Evolutionary conservation across 2,329 filamentous ascomycete genomes (phyloP), one percentile per base, ranked within the genome.

Genomic region (Exophiala lecanii-corni): DNA sequence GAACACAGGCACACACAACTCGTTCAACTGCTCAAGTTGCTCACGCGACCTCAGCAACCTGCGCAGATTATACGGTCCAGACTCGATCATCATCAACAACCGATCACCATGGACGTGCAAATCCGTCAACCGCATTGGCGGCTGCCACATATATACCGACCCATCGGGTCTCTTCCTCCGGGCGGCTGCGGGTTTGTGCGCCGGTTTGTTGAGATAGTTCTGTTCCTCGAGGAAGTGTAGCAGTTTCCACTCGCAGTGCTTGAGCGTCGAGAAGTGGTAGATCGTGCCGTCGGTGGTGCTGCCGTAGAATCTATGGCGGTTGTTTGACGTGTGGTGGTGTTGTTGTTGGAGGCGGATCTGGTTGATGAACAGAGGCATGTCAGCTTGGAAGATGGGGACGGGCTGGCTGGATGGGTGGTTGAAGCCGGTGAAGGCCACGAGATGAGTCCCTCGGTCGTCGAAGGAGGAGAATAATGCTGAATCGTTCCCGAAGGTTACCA

Each of bases 201-300:
- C 32, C 39, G 41, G 44, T 18, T 31, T 39, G 30, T 72, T 74
- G 18, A 64, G 61, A 35, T 73, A 61, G 19, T 78, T 79, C 36
- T 94, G 60, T 45, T 84, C 82, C 57, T 94, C 82, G 1, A 96
- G 59, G 50, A 91, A 79, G 44, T 75, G 74, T 4, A 97, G 70
- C 3, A 94, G 69, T 5, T 74, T 72, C 78, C 83, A 85, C 5
- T 82, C 74, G 2, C 75, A 63, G 13, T 74, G 57, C 7, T 73
- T 68, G 1, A 97, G 65, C 10, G 89, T 65, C 1, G 76, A 76
- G 55, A 96, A 83, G 43, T 84, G 77, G 49, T 78, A 78, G 17
- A 89, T 57, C 0, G 81, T 79, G 1, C 86, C 86, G 56, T 86
- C 79, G 23, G 88, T 72, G 5, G 76, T 77, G 5, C 82, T 70